phyloP scores from a whole-genome alignment of 1,284 basidiomycete species.

The Jaminaea rosea region DNA sequence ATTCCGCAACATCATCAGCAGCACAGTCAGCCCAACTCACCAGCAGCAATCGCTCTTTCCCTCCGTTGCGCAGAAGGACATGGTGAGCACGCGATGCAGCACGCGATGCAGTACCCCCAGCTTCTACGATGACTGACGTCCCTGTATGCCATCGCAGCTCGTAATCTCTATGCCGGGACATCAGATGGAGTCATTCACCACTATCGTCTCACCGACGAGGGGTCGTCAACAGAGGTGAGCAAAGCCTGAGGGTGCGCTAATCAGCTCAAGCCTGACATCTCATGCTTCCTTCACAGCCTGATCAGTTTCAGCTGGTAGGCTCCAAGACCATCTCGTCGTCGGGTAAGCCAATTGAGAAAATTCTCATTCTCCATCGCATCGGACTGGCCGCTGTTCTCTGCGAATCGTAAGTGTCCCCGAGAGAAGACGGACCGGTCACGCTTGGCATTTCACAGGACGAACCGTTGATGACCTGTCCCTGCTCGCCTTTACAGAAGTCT shows the following conservation, averaged over 20 bases:
- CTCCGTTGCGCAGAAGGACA: conserved; percentile 11
- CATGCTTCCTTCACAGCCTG: not conserved
- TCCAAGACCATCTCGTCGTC: conserved; percentile 4
- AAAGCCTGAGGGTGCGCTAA: conserved; percentile 15
- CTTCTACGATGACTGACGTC: not conserved
- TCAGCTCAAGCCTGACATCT: not conserved
- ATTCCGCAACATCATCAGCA: no score
- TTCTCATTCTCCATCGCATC: conserved; percentile 7
- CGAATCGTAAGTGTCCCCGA: no score
- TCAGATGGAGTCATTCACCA: conserved; percentile 25
- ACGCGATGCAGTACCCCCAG: not conserved
- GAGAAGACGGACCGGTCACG: no score
- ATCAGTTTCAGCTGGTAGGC: conserved; percentile 5
- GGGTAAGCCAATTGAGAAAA: conserved; percentile 11
- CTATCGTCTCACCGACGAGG: conserved; percentile 13
- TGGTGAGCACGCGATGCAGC: conserved; percentile 6
- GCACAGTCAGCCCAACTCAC: conserved; percentile 21
- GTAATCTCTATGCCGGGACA: conserved; percentile 27
- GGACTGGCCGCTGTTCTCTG: conserved; percentile 11
- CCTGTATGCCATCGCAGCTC: not conserved
- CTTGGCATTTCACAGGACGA: no score
- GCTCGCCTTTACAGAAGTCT: no score
- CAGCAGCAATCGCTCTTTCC: conserved; percentile 16
- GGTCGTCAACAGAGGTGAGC: conserved; percentile 18
- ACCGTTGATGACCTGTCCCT: no score